A percentile compares a stretch with the other conserved stretches of the same genome.
phyloP scores from a whole-genome alignment of 2,329 filamentous ascomycete species.

The Beauveria varroae region DNA sequence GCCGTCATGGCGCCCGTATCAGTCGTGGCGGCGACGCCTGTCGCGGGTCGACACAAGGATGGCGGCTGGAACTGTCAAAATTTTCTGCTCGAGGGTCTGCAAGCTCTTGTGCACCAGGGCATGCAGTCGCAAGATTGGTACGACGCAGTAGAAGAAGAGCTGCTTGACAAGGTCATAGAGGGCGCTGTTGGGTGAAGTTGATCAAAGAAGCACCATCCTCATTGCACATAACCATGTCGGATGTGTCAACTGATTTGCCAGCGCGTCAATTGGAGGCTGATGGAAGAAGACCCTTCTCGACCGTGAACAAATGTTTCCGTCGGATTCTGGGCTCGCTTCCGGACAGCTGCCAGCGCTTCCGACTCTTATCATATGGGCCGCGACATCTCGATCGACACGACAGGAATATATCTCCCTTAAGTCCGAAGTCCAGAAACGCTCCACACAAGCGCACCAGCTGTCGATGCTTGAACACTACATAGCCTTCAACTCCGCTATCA shows the following conservation, averaged over 20 bases:
- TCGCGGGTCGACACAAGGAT: conserved; percentile 8
- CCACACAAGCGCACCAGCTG: not conserved
- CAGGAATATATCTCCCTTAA: not conserved
- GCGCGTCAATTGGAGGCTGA: no score
- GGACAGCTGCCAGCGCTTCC: not conserved
- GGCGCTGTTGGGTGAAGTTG: not conserved
- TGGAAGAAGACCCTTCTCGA: no score
- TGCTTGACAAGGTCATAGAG: conserved; percentile 12
- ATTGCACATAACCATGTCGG: not conserved
- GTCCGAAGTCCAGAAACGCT: not conserved
- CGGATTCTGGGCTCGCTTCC: not conserved
- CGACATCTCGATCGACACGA: not conserved
- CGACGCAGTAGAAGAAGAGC: conserved; percentile 9
- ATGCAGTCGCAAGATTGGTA: conserved; percentile 13
- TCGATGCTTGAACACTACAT: not conserved
- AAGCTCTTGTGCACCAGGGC: conserved; percentile 10
- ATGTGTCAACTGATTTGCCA: not conserved
- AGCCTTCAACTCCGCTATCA: not conserved
- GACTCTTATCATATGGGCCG: not conserved
- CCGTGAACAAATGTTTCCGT: no score
- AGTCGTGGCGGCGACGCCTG: conserved; percentile 5
- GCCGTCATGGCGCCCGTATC: conserved; percentile 10
- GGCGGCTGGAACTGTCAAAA: conserved; percentile 14
- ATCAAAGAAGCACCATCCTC: not conserved
- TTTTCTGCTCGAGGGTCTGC: conserved; percentile 13